phyloP scores from a whole-genome alignment of 441 rosid genomes.

The Rhodomyrtus psidioides region DNA sequence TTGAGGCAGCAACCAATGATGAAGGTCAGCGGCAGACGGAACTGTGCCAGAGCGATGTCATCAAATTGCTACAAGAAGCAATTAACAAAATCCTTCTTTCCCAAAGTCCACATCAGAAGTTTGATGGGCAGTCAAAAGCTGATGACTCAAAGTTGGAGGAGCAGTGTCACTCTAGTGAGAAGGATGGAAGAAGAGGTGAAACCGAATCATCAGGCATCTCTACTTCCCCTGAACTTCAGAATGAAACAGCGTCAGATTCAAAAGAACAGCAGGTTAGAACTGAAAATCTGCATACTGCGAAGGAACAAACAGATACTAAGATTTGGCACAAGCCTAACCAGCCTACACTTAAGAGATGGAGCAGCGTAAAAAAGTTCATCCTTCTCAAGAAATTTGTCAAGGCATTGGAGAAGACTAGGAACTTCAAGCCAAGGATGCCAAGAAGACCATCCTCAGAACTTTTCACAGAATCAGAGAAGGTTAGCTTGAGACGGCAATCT shows the following conservation, averaged over 20 bases:
- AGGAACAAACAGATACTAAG: constrained; percentile 9
- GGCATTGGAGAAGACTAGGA: constrained; percentile 63
- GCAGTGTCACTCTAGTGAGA: constrained; percentile 13
- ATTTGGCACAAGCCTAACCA: constrained; percentile 16
- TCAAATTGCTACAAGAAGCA: constrained; percentile 81
- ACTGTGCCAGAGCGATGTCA: constrained; percentile 49
- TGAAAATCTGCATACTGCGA: background rate
- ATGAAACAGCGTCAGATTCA: background rate
- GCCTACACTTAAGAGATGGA: constrained; percentile 47
- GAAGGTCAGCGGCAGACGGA: constrained; percentile 24
- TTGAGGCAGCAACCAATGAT: constrained; percentile 1
- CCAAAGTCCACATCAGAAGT: constrained; percentile 30
- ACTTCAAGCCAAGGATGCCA: constrained; percentile 44
- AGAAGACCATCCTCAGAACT: constrained; percentile 36
- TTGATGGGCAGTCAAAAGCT: constrained; percentile 18
- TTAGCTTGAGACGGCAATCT: constrained; percentile 58
- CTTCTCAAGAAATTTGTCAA: constrained; percentile 69
- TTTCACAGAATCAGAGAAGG: constrained; percentile 46
- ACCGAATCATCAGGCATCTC: background rate
- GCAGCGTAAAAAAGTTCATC: constrained; percentile 63
- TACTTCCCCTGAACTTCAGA: constrained; percentile 8
- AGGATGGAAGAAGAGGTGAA: constrained; percentile 8
- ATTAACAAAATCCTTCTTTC: constrained; percentile 78
- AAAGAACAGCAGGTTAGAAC: constrained; percentile 9
- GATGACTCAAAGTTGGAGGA: constrained; percentile 6